Evolutionary conservation across 129 eudicot genomes (phyloP), one percentile per base, ranked within the genome.

Genomic region (Calendula officinalis): DNA sequence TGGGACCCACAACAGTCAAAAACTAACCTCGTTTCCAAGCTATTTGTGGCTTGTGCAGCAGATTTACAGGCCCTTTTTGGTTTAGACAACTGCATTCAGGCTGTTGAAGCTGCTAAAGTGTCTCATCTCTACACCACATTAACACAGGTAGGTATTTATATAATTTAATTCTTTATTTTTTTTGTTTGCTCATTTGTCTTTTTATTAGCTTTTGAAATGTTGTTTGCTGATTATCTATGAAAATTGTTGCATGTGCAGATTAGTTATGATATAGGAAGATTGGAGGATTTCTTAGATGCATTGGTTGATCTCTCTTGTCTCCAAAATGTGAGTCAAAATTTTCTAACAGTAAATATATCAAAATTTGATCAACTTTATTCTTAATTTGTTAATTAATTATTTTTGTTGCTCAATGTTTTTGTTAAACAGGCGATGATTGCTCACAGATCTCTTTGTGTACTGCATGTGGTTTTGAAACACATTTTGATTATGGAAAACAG

Each of bases 11-110:
- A 69, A 68, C 70, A 56, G 30, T 45, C 73, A 35, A 74, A 66
- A 75, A 80, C 45, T 67, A 63, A 60, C 77, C 78, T 90, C 8
- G 82, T 84, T 61, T 64, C 78, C 17, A 90, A 82, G 87, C 78
- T 90, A 62, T 73, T 83, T 67, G 75, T 67, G 75, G 74, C 81
- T 43, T 90, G 97, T 80, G 89, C 72, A 72, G 66, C 82, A 37
- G 97, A 90, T 61, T 64, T 90, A 53, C 84, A 67, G 64, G 72
- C 78, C 68, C 75, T 90, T 35, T 90, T 84, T 80, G 87, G 92
- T 64, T 60, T 71, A 64, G 48, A 66, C 7, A 67, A 60, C 27
- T 22, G 55, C 55, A 56, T 57, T 60, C 77, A 70, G 58, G 61
- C 78, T 70, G 49, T 56, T 62, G 97, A 86, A 77, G 74, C 79